A percentile compares a stretch with the other conserved stretches of the same genome.
Conservation (phyloP, 106 monocot species). For the Platanthera zijinensis region DNA sequence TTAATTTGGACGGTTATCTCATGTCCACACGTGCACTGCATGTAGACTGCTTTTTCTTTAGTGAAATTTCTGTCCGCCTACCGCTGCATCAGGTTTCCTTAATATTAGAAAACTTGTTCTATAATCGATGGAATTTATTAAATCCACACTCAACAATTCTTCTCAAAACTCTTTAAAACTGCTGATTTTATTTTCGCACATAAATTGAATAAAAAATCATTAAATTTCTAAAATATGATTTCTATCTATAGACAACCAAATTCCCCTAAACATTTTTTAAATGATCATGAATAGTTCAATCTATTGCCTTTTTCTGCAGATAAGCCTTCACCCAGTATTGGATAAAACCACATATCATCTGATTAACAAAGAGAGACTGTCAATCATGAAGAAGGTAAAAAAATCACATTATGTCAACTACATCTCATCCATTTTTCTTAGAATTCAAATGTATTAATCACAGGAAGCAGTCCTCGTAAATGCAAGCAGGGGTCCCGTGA, state of each 20-base stretch:
- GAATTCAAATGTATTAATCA: background rate
- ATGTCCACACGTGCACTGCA: too few species aligned
- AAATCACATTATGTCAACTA: background rate
- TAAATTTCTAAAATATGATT: too few species aligned
- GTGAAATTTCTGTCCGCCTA: too few species aligned
- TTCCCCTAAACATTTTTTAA: background rate
- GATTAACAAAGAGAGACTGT: conserved; percentile 87
- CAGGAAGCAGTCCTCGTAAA: conserved; percentile 98
- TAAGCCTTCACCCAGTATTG: conserved; percentile 93
- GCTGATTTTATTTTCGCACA: too few species aligned
- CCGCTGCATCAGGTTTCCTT: too few species aligned
- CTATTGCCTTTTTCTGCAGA: conserved; percentile 33
- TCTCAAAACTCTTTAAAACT: too few species aligned
- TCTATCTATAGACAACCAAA: background rate
- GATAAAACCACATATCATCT: conserved; percentile 99
- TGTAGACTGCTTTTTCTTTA: too few species aligned
- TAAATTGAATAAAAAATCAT: too few species aligned
- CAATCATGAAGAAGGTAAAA: conserved; percentile 95
- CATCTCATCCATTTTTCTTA: background rate
- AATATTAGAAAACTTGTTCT: too few species aligned
- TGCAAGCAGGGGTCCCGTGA: conserved; percentile 94
- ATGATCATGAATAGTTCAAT: background rate
- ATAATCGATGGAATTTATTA: too few species aligned
- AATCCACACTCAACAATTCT: too few species aligned
- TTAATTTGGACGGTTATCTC: too few species aligned